phyloP scores from a whole-genome alignment of 179 eudicot species.

The Camellia oleifera region DNA sequence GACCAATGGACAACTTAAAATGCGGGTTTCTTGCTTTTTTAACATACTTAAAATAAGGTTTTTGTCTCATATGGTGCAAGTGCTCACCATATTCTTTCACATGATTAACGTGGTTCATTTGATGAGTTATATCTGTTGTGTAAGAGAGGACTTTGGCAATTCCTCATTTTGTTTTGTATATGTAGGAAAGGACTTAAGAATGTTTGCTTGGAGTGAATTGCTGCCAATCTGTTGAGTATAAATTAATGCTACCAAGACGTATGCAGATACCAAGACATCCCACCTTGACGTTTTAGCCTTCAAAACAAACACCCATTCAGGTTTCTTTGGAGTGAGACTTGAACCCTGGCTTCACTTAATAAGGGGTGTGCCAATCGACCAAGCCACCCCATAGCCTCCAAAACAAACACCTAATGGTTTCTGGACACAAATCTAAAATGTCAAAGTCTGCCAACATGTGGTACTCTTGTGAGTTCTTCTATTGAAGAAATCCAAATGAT shows the following conservation, averaged over 20 bases:
- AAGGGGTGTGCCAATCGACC: too few species aligned
- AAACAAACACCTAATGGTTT: neutral
- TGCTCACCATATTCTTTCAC: neutral
- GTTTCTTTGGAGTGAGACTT: too few species aligned
- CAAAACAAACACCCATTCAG: too few species aligned
- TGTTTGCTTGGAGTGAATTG: too few species aligned
- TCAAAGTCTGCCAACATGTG: neutral
- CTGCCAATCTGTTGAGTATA: too few species aligned
- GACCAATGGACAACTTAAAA: conserved; percentile 1
- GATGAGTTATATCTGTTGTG: neutral
- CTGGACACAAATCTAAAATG: neutral
- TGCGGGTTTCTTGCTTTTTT: neutral
- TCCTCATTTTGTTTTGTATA: too few species aligned
- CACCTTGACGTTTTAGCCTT: too few species aligned
- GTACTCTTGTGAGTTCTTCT: conserved; percentile 1
- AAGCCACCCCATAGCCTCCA: too few species aligned
- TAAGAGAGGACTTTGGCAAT: neutral
- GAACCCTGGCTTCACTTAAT: too few species aligned
- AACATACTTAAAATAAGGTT: neutral
- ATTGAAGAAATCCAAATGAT: conserved; percentile 5
- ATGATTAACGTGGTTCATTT: neutral
- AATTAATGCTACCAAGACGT: too few species aligned
- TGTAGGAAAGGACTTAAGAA: too few species aligned
- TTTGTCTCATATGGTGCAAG: neutral
- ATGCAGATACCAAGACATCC: too few species aligned